Percentiles rank a stretch among this genome's conserved stretches.
Evolutionary conservation across 345 rosid species (phyloP).

Genomic region (Carallia brachiata): DNA sequence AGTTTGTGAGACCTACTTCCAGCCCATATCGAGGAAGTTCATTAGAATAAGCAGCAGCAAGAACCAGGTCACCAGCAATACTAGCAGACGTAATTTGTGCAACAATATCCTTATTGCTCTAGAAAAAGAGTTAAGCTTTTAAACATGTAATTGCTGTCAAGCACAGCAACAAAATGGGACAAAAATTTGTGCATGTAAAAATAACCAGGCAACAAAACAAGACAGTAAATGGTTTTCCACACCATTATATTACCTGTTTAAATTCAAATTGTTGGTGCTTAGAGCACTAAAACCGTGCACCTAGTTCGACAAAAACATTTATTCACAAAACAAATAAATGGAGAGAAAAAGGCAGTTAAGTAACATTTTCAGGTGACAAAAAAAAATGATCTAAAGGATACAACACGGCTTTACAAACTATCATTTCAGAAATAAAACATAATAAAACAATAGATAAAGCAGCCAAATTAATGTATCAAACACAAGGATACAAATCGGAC

Average conservation of each 20-base stretch:
- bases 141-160: not conserved
- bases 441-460: not conserved
- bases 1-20: conserved; percentile 66
- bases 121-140: conserved; percentile 21
- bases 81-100: conserved; percentile 56
- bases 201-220: no score
- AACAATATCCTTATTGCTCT: conserved; percentile 66
- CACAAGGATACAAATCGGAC: conserved; percentile 61
- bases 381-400: not conserved
- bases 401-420: not conserved
- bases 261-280: no score
- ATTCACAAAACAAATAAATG: no score
- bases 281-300: no score
- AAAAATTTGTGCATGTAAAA: no score
- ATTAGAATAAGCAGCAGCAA: conserved; percentile 65
- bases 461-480: not conserved
- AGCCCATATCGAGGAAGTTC: conserved; percentile 66
- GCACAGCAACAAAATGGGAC: no score
- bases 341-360: no score
- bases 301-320: no score
- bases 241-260: no score
- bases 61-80: conserved; percentile 58
- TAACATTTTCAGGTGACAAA: no score
- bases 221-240: no score
- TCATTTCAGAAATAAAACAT: not conserved